These are phyloP conservation scores for Silene coronaria DNA, from an alignment of 179 eudicot species.

Conservation along the genomic window DNA sequence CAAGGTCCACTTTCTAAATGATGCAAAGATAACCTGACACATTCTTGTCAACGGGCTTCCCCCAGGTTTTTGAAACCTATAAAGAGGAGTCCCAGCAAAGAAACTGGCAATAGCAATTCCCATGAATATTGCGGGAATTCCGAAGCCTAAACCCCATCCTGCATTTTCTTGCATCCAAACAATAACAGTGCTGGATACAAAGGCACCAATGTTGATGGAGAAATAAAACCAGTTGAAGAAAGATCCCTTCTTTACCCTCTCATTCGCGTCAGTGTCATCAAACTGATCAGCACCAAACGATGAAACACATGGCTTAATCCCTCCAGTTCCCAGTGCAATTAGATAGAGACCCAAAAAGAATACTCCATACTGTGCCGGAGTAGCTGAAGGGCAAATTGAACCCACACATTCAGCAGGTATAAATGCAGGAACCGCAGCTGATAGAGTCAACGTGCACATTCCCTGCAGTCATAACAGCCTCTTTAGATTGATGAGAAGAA, in stretches of 20 bases:
- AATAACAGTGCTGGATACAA: conserved; percentile 50
- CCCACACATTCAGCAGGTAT: conserved; percentile 51
- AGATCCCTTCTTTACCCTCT: conserved; percentile 56
- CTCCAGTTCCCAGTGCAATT: conserved; percentile 62
- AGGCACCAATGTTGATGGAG: conserved; percentile 56
- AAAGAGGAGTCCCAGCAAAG: conserved; percentile 49
- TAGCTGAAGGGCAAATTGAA: conserved; percentile 53
- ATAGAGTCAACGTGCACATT: conserved; percentile 59
- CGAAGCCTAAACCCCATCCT: conserved; percentile 66
- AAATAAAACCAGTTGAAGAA: conserved; percentile 75
- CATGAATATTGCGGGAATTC: conserved; percentile 56
- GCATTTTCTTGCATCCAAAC: conserved; percentile 64
- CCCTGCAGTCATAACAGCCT: conserved; percentile 33
- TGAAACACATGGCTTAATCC: conserved; percentile 64
- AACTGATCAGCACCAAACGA: conserved; percentile 80
- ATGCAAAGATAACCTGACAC: conserved; percentile 52
- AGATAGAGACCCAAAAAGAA: conserved; percentile 59
- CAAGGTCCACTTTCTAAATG: conserved; percentile 37
- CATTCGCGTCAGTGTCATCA: conserved; percentile 60
- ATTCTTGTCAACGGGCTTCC: conserved; percentile 63
- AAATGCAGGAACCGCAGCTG: conserved; percentile 49
- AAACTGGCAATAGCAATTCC: conserved; percentile 50
- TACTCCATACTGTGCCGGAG: conserved; percentile 46
- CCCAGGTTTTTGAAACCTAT: conserved; percentile 53
- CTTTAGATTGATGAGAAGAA: background rate